These are phyloP conservation scores for Penicillium daleae DNA, from an alignment of 495 filamentous ascomycete species.

Conservation along the genomic window DNA sequence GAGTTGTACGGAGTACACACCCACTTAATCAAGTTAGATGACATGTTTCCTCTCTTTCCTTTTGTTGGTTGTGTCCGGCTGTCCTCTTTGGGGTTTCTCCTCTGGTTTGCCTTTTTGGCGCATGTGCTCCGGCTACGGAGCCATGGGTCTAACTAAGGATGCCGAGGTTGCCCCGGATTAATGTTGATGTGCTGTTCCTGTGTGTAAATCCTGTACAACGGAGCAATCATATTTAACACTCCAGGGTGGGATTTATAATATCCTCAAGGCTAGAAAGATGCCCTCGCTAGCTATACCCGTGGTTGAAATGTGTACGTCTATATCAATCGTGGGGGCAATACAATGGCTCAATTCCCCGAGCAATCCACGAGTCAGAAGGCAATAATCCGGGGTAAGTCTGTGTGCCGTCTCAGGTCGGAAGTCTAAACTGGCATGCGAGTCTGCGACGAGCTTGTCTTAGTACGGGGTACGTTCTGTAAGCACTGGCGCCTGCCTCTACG, in stretches of 20 bases:
- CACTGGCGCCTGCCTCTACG: too few species aligned
- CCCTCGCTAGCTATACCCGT: background rate
- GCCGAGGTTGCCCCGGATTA: conserved; percentile 11
- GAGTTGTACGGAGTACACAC: background rate
- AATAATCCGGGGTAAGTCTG: conserved; percentile 10
- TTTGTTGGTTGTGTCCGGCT: background rate
- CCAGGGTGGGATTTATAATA: background rate
- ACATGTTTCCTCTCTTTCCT: background rate
- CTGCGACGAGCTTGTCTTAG: background rate
- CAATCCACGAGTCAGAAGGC: conserved; percentile 1
- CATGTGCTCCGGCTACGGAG: background rate
- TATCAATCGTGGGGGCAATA: background rate
- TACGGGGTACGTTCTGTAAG: background rate
- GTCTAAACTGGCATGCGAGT: background rate
- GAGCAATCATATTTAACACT: background rate
- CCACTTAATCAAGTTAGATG: background rate
- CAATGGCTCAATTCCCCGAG: background rate
- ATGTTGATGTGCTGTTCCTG: background rate
- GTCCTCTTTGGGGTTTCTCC: conserved; percentile 1
- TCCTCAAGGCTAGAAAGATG: too few species aligned
- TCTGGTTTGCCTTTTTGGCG: conserved; percentile 5
- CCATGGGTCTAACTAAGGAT: background rate
- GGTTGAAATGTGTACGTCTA: background rate
- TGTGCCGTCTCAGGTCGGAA: conserved; percentile 1
- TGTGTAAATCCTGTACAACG: background rate